phyloP scores from a whole-genome alignment of 2,329 filamentous ascomycete species.

The Fusarium goolgardi region DNA sequence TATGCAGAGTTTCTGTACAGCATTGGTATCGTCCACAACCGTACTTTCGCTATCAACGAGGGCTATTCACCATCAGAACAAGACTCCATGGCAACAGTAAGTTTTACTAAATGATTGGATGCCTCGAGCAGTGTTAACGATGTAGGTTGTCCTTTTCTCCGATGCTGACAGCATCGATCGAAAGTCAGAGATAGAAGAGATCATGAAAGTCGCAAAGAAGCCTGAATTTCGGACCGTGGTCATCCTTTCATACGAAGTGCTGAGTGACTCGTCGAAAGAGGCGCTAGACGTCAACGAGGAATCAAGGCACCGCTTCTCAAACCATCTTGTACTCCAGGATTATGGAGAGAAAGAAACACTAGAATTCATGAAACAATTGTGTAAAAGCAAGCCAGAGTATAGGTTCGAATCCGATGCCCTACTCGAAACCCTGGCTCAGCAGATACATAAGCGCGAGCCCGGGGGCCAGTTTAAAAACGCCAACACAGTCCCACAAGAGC shows the following conservation, averaged over 20 bases:
- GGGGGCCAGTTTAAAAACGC: background rate
- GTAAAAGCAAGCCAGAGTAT: background rate
- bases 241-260: background rate
- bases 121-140: too few relatives aligned
- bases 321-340: background rate
- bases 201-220: too few relatives aligned
- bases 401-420: background rate
- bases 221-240: too few relatives aligned
- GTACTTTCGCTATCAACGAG: background rate
- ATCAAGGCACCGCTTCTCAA: background rate
- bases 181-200: too few relatives aligned
- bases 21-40: background rate
- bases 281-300: background rate
- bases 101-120: background rate
- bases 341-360: background rate
- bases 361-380: background rate
- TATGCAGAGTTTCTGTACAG: background rate
- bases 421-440: background rate
- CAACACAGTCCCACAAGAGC: background rate
- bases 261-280: background rate
- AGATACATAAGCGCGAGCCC: background rate
- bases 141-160: too few relatives aligned
- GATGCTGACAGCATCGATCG: too few relatives aligned
- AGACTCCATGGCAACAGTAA: background rate
- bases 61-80: background rate